Evolutionary conservation across 345 rosid species (phyloP).

Genomic region (Gossypioides kirkii): DNA sequence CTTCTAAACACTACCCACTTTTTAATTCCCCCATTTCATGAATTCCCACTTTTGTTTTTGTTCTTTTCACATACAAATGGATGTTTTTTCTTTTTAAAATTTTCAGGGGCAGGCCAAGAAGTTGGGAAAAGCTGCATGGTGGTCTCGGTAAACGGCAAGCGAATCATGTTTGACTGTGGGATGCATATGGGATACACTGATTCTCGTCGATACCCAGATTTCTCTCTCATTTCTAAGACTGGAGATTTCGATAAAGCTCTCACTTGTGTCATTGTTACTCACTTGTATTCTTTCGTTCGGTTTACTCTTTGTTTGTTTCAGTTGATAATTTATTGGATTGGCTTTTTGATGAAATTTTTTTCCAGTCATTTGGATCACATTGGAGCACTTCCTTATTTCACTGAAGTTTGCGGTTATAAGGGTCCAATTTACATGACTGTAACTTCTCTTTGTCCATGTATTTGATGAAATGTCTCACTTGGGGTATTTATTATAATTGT

Average conservation of each 20-base stretch:
- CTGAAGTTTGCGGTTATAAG: constrained; percentile 80
- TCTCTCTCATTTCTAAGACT: constrained; percentile 56
- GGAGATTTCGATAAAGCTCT: constrained; percentile 51
- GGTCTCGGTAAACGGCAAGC: constrained; percentile 77
- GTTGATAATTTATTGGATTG: background rate
- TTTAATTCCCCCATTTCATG: background rate
- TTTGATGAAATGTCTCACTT: constrained; percentile 32
- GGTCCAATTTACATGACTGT: constrained; percentile 98
- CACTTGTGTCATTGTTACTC: constrained; percentile 77
- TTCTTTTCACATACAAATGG: background rate
- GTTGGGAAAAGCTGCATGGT: constrained; percentile 95
- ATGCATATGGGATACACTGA: constrained; percentile 95
- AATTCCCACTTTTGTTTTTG: background rate
- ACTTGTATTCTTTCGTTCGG: constrained; percentile 44
- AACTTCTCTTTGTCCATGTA: constrained; percentile 25
- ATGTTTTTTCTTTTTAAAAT: background rate
- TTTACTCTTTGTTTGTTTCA: background rate
- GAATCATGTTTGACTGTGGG: constrained; percentile 93
- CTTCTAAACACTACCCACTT: background rate
- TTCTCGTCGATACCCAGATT: constrained; percentile 81
- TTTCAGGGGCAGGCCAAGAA: constrained; percentile 89
- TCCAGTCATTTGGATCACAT: constrained; percentile 87
- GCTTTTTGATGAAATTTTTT: background rate
- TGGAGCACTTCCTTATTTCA: constrained; percentile 92
- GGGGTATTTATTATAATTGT: background rate